Evolutionary conservation across 2,329 filamentous ascomycete genomes (phyloP), one percentile per base, ranked within the genome.

Genomic region (Bipolaris oryzae): DNA sequence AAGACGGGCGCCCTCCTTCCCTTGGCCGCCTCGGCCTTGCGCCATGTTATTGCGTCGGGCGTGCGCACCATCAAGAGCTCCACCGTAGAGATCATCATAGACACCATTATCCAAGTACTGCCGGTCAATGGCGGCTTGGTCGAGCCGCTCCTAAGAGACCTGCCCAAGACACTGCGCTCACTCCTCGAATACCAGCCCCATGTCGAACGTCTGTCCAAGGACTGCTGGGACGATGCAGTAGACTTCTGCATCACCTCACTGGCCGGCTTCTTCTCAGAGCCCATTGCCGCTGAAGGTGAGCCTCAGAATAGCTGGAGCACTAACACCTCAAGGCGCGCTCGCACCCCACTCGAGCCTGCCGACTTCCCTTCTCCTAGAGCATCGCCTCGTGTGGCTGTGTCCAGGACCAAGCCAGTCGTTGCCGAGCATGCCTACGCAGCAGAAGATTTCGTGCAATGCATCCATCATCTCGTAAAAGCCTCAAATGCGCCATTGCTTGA

Each of bases 71-170:
- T 98, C 61, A 89, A 87, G 68, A 81, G 82, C 57, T 96, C 92
- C 73, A 94, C 92, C 0, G 81, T 94, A n/a, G 84, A 88, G 65
- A 86, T 89, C 5, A 79, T 97, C 15, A 81, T 96, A 62, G 87
- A 92, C 62, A 92, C 96, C 76, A 89, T 98, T 58, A 88, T 86
- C 3, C 87, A 96, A 62, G 86, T 87, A 16, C 80, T 96, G 3
- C 85, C 87, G 1, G 83, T 80, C 15, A 75, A 82, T 1, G 84
- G 87, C 51, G 86, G 86, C 13, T 85, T 89, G 51, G 87, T 91
- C 61, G 82, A 87, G 55, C 88, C 89, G 11, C 81, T 99, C 5
- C 78, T 87, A 21, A 82, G 87, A 46, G 87, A 95, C 69, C 96
- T 97, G 72, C 83, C 91, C 63, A 96, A 91, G 78, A 85, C 87